Base-by-base conservation (phyloP, 225 moss, liverwort and hornwort species). In the Sphagnum contortum region DNA sequence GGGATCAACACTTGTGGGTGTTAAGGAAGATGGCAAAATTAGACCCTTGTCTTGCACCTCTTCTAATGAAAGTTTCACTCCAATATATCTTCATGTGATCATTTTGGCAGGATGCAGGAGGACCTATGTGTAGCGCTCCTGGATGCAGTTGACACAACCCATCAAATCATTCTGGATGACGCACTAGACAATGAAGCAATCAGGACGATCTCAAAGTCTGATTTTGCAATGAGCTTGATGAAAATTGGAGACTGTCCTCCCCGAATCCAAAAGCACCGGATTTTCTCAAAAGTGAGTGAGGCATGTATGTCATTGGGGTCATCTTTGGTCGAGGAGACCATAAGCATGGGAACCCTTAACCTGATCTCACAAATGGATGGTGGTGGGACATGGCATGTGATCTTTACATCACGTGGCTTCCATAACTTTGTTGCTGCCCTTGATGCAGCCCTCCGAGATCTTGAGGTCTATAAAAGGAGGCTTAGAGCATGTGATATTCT, bases 51-150 rank as follows among this genome's bases (percentile, higher is more conserved):
- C 7, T 57, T 46, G 10, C 44, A 74, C 63, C 57, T 68, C 58
- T 64, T 11, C 59, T 57, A 7, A 48, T 50, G 49, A 5, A 14
- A 45, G 29, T 62, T 11, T 49, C 57, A 46, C 62, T 60, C 47
- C 48, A 47, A 47, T 6, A 29, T 61, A 54, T 63, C 47, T 61
- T 56, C 5, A 48, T 59, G 6, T 64, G 70, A 29, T 29, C 29
- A 29, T 29, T 44, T 6, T 55, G 11, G 54, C 74, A 85, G 85
- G 74, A 74, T 79, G 69, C 85, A 79, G 69, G 81, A 79, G 74
- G 85, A 81, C 71, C 81, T 85, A 48, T 77, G 69, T 57, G 58
- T 70, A 47, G 71, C 79, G 5, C 76, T 85, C 6, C 74, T 85
- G 60, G 56, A 85, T 57, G 69, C 62, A 62, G 74, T 85, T 75